Evolutionary conservation across 2,329 filamentous ascomycete genomes (phyloP).

Genomic region (Sporothrix mexicana): DNA sequence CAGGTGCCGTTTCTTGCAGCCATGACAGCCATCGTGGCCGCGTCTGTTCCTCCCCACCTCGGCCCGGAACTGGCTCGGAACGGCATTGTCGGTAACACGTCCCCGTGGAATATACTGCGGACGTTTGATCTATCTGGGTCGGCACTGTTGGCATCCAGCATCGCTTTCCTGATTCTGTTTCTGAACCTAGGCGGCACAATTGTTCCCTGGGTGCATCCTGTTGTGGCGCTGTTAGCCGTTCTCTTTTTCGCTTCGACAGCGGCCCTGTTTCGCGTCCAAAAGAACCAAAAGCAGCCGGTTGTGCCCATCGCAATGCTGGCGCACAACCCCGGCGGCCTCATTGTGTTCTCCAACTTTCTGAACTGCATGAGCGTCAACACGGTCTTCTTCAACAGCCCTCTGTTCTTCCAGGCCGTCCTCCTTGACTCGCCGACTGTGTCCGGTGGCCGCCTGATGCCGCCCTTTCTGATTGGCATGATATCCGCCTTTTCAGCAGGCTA

Average conservation of each 20-base stretch:
- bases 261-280: not conserved
- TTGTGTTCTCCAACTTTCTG: not conserved
- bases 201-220: not conserved
- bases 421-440: not conserved
- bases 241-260: not conserved
- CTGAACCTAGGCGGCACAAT: not conserved
- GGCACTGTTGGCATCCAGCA: not conserved
- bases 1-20: not conserved
- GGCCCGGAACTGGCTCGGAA: not conserved
- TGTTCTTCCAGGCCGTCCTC: not conserved
- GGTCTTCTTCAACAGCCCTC: not conserved
- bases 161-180: not conserved
- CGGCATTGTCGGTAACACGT: not conserved
- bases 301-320: not conserved
- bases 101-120: not conserved
- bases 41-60: not conserved
- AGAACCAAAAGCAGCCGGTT: not conserved
- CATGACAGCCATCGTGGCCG: not conserved
- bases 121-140: not conserved
- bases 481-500: not conserved
- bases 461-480: not conserved
- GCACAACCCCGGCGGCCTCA: not conserved
- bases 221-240: not conserved
- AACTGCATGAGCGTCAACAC: constrained; percentile 15
- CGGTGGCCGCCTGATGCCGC: not conserved